Base-by-base conservation (phyloP, 176 grass and related monocot genomes). In the Ampelocalamus luodianensis region DNA sequence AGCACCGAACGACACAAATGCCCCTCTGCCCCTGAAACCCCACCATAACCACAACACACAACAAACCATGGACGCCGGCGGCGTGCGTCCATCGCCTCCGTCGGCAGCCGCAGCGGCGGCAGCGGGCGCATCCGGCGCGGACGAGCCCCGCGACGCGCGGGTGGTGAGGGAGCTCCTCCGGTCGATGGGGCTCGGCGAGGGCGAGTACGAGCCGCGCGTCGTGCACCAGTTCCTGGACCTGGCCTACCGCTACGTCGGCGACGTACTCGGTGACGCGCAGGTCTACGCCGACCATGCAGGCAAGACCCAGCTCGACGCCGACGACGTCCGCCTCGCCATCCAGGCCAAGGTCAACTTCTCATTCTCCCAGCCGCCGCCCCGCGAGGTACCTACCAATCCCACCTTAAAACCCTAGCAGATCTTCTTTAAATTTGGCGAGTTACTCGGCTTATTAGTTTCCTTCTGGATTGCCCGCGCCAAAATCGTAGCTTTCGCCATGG, bases 291-390 rank as follows among this genome's bases (percentile, higher is more conserved):
- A 99, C 13, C 96, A 99, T 80, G 96, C 96, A 0, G 90, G 89
- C 0, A 99, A 96, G 90, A 6, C 86, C n/a, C 63, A 89, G 81
- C 91, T 99, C 63, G 96, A 99, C 66, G 82, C 96, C 51, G 93
- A 99, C 68, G 96, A 99, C 85, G 88, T 99, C 32, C 82, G 93
- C 58, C 90, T 99, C 39, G 91, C 96, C 66, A 92, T 94, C 65
- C 96, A 99, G 86, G 91, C 91, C 80, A 99, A 96, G 89, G 93
- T 96, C 84, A 99, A 99, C 68, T 94, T 90, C 87, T 96, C 93
- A 80, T 99, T 96, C 84, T 99, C 97, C 53, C 97, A 99, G 86
- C 97, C 97, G 26, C 97, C 97, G 75, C 91, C 97, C 77, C 93
- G 97, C 73, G 97, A 99, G 97, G 93, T 99, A 92, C 20, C 12